Percentiles rank a stretch among this genome's conserved stretches.
Conservation (phyloP, 176 grass and related monocot species). For the Typha latifolia region DNA sequence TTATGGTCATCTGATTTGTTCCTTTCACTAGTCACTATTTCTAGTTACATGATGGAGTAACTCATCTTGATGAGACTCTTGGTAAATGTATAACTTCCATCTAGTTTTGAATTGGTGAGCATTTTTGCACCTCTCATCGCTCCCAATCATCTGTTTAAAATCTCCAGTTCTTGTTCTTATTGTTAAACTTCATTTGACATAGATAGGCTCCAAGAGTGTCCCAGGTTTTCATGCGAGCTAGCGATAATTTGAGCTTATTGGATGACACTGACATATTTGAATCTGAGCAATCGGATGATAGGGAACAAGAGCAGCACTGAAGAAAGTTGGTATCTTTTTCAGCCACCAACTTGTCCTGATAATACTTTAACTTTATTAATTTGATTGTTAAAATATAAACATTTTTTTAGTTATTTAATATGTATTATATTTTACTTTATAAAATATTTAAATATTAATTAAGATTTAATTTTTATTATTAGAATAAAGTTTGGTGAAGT, state of each 20-base stretch:
- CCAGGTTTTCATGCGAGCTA: constrained; percentile 11
- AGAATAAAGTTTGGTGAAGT: too few relatives aligned
- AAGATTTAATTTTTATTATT: too few relatives aligned
- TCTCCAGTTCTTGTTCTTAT: not conserved
- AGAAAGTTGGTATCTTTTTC: too few relatives aligned
- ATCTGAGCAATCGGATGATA: constrained; percentile 37
- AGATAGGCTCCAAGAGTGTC: constrained; percentile 32
- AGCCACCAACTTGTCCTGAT: too few relatives aligned
- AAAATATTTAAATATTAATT: too few relatives aligned
- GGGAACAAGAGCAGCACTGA: too few relatives aligned
- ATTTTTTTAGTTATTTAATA: too few relatives aligned
- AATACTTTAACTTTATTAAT: too few relatives aligned
- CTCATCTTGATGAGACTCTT: not conserved
- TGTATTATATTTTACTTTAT: too few relatives aligned
- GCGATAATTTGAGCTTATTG: constrained; percentile 19
- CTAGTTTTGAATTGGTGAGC: constrained; percentile 4
- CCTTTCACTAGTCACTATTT: not conserved
- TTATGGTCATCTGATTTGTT: not conserved
- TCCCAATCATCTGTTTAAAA: too few relatives aligned
- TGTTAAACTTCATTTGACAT: constrained; percentile 4
- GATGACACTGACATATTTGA: constrained; percentile 96
- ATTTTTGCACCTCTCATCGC: constrained; percentile 2
- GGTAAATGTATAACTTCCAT: not conserved
- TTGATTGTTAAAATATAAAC: too few relatives aligned
- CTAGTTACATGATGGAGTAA: too few relatives aligned